Base-by-base conservation (phyloP, 306 rosid species). In the Gastrolobium villosum region DNA sequence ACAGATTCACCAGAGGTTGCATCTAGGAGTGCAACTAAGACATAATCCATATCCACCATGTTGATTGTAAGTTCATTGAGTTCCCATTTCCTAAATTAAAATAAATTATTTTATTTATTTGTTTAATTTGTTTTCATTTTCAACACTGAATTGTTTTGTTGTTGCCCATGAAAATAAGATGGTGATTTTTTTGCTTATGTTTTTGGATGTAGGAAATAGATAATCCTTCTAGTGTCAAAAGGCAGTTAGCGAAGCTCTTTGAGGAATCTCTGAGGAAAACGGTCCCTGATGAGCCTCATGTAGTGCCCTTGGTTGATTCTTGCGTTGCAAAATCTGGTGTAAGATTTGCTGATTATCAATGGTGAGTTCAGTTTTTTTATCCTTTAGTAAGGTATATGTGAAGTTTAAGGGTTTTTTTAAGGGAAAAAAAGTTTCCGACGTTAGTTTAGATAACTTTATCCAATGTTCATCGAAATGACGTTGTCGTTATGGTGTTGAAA, bases 291-390 rank as follows among this genome's bases (percentile, higher is more conserved):
- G 93, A 87, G 77, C 81, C 83, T 2, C 92, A 85, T 59, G 78
- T 88, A 2, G 94, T 78, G 76, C 90, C 96, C 0, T 45, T 76
- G 44, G 41, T 94, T 72, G 96, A 88, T 39, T 79, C 94, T 32
- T 94, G 88, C 43, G 65, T 83, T 20, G 97, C 78, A 3, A 90
- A 85, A 45, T 81, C 82, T 67, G 97, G 97, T 48, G 94, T 70
- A 0, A 90, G 83, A 49, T 86, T 82, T 50, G 96, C 94, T 7
- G 97, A 94, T 82, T 94, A 92, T 70, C 97, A 94, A 77, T 94
- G 98, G 98, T 94, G 65, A 45, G 69, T 35, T 73, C 8, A 36
- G 31, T 26, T 57, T 41, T 59, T 15, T 13, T 40, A 11, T 2
- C 45, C 36, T 3, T 4, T 20, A 20, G 13, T 14, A 31, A 9